These are phyloP conservation scores for Sporisorium scitamineum DNA, from an alignment of 1,284 basidiomycete genomes.

Conservation along the genomic window DNA sequence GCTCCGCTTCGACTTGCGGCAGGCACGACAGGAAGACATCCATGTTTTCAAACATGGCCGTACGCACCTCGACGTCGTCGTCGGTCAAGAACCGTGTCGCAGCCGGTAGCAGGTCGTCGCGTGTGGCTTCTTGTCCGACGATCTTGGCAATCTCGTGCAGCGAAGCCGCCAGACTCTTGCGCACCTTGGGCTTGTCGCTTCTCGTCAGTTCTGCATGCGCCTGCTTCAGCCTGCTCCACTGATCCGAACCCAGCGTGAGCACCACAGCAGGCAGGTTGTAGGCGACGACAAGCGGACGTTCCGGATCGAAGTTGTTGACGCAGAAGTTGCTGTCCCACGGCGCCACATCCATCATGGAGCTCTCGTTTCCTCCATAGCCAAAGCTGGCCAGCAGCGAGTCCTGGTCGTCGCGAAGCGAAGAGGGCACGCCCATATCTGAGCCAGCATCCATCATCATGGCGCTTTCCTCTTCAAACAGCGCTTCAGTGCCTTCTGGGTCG, in stretches of 20 bases:
- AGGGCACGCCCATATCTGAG: conserved; percentile 19
- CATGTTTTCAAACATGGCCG: conserved; percentile 72
- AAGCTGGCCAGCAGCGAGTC: conserved; percentile 50
- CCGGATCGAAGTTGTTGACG: conserved; percentile 72
- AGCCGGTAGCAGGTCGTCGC: conserved; percentile 77
- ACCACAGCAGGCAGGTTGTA: conserved; percentile 95
- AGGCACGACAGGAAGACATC: conserved; percentile 73
- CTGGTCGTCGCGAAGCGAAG: conserved; percentile 24
- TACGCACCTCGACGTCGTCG: conserved; percentile 76
- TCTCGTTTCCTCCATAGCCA: conserved; percentile 44
- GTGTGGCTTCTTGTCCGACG: conserved; percentile 79
- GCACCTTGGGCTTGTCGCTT: conserved; percentile 74
- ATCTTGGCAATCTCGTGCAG: conserved; percentile 90
- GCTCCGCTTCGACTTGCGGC: conserved; percentile 72
- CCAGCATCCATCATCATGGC: conserved; percentile 38
- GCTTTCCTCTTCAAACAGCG: conserved; percentile 42
- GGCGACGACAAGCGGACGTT: conserved; percentile 86
- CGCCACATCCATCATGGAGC: conserved; percentile 36
- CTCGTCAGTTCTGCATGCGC: conserved; percentile 78
- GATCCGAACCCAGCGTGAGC: conserved; percentile 79
- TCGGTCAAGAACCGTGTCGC: conserved; percentile 75
- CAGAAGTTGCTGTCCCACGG: conserved; percentile 50
- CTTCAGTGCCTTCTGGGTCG: conserved; percentile 44
- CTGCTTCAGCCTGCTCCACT: conserved; percentile 82
- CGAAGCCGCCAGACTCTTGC: conserved; percentile 84